Evolutionary conservation across 2,329 filamentous ascomycete species (phyloP), one percentile per base, ranked within the genome.

Genomic region (Davidsoniella australis): DNA sequence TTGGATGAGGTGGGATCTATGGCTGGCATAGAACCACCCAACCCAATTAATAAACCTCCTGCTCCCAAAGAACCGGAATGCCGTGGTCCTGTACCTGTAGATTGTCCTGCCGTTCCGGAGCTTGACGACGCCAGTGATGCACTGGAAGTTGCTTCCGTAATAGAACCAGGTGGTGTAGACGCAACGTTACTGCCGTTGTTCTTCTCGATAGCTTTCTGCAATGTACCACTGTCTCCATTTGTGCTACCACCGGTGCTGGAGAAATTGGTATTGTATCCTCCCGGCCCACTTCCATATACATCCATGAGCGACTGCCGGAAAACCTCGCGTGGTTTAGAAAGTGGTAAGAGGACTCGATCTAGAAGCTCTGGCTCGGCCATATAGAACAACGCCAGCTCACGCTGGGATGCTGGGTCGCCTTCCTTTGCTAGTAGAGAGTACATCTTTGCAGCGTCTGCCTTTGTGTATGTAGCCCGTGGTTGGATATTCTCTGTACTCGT

Each of bases 351-450:
- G 7, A 86, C 82, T 20, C 85, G 76, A 56, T 77, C 75, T 10
- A 95, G 78, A 14, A 91, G 74, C 61, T 94, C 86, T 0, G 91
- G 88, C 57, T 94, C 83, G 0, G 86, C 91, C 38, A 98, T 75
- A 62, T 95, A 96, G 58, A 96, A 82, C 54, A 94, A 83, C 1
- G 85, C 91, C 14, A 98, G 73, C 65, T 98, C 91, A 46, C 91
- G 80, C 66, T 96, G 88, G 10, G 85, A 83, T 0, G 87, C 74
- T 53, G 88, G 78, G 42, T 62, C 63, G 38, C 89, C 88, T 64
- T 98, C 91, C 61, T 88, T 91, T 14, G 91, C 91, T 1, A 88
- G 89, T 60, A 95, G 91, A 54, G 85, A 82, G 71, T 85, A 86
- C 79, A 96, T 91, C 56, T 75, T 78, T 2, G 84, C 88, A 0